Evolutionary conservation across 225 moss, liverwort and hornwort genomes (phyloP).

Genomic region (Bryum argenteum): DNA sequence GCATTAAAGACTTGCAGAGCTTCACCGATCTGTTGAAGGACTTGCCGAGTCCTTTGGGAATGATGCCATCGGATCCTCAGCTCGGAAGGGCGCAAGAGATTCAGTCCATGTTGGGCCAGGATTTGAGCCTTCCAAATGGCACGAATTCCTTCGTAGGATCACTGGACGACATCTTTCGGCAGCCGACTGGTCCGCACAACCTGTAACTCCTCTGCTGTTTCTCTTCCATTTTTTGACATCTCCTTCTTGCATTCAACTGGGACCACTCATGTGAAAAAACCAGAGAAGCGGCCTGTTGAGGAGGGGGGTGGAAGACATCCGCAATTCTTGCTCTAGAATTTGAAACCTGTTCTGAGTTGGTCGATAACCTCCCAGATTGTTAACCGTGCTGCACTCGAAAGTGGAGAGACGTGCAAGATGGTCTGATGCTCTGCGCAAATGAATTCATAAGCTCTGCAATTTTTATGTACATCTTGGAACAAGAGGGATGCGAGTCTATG

Average conservation of each 20-base stretch:
- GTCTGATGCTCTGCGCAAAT: too few species aligned
- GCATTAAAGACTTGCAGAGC: slow-evolving; percentile 7
- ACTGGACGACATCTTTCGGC: slow-evolving; percentile 44
- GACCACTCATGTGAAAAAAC: slow-evolving; percentile 28
- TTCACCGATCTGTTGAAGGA: slow-evolving; percentile 32
- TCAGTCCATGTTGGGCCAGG: slow-evolving; percentile 42
- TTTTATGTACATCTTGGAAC: slow-evolving; percentile 23
- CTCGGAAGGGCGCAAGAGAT: slow-evolving; percentile 48
- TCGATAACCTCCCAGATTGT: background rate
- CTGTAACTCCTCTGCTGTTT: background rate
- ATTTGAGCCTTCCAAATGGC: slow-evolving; percentile 43
- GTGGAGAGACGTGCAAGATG: slow-evolving; percentile 2
- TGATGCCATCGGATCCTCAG: slow-evolving; percentile 24
- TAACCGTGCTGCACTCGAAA: background rate
- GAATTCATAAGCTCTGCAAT: background rate
- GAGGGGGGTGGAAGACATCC: slow-evolving; percentile 23
- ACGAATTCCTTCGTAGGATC: slow-evolving; percentile 18
- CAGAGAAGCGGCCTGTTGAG: slow-evolving; percentile 7
- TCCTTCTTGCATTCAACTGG: slow-evolving; percentile 15
- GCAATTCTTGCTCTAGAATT: slow-evolving; percentile 40
- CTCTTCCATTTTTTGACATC: slow-evolving; percentile 32
- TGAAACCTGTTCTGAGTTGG: background rate
- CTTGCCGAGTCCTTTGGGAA: slow-evolving; percentile 1
- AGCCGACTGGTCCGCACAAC: slow-evolving; percentile 22
- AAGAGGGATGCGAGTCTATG: background rate